Evolutionary conservation across 768 basidiomycete species (phyloP), one percentile per base, ranked within the genome.

Genomic region (Pulveroboletus frians): DNA sequence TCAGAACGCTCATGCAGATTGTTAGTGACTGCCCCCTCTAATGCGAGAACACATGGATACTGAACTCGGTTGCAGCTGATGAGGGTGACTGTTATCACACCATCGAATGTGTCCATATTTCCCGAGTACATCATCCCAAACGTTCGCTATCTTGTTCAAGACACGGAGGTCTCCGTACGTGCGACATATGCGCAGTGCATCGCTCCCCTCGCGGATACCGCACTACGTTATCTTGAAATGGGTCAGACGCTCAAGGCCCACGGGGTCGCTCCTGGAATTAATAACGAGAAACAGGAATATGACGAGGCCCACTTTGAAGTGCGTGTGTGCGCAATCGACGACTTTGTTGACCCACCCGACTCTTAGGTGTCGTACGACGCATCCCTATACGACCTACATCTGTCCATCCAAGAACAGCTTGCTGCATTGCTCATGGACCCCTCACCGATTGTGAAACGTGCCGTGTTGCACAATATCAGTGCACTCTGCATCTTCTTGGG

Each of bases 111-210:
- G 64, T 62, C 89, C 8, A 88, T 97, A 21, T 88, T 98, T 60
- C 89, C 93, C 0, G 94, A 97, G 67, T 99, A 97, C 65, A 88
- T 98, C 56, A 81, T 98, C 26, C 94, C 93, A 1, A 90, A 96
- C 61, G 80, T 92, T 59, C 79, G 81, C 31, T 83, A 91, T 53
- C 76, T 99, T 7, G 79, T 87, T 0, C 78, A 81, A 43, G 96
- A 98, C 62, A 73, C 84, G 1, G 93, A 97, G 56, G 77, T 92
- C 0, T 85, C 84, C n/a, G 84, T 87, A 4, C 75, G 96, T 68
- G 68, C 81, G 68, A 72, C 88, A 68, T 84, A 88, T 60, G 96
- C 94, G 0, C 87, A 91, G 57, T 88, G 86, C 54, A 81, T 98
- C 32, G 85, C 85, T 1, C 78, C 83, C 17, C 75, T 99, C 2